Evolutionary conservation across 2,329 filamentous ascomycete genomes (phyloP).

Genomic region (Trichoderma harzianum): DNA sequence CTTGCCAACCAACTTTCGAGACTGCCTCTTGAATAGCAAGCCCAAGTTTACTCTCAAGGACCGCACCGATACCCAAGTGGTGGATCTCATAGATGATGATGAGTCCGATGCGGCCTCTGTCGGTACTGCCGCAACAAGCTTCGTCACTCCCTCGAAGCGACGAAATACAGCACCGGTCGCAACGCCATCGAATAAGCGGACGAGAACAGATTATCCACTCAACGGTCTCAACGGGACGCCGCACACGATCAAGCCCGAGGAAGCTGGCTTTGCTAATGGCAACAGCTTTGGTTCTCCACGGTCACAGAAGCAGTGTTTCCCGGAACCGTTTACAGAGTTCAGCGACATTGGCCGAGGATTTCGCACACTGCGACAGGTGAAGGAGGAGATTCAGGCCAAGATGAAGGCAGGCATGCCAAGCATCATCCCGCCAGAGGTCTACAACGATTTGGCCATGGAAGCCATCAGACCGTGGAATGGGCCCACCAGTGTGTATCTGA

Average conservation of each 20-base stretch:
- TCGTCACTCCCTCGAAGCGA: conserved; percentile 32
- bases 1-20: conserved; percentile 51
- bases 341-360: conserved; percentile 38
- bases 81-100: conserved; percentile 38
- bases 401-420: conserved; percentile 57
- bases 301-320: conserved; percentile 22
- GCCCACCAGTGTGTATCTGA: conserved; percentile 49
- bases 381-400: conserved; percentile 51
- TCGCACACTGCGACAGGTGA: conserved; percentile 50
- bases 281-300: conserved; percentile 21
- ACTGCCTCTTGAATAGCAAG: conserved; percentile 44
- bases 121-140: conserved; percentile 20
- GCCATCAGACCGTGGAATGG: conserved; percentile 56
- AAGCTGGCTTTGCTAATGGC: conserved; percentile 26
- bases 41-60: conserved; percentile 45
- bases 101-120: conserved; percentile 35
- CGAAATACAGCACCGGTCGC: conserved; percentile 26
- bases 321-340: conserved; percentile 40
- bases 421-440: conserved; percentile 57
- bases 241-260: conserved; percentile 38
- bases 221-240: conserved; percentile 18
- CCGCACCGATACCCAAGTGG: conserved; percentile 32
- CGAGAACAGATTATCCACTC: conserved; percentile 24
- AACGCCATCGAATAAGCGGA: conserved; percentile 35
- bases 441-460: conserved; percentile 55